These are phyloP conservation scores for Penicillium sp. DNA, from an alignment of 2,329 filamentous ascomycete species.

Conservation along the genomic window DNA sequence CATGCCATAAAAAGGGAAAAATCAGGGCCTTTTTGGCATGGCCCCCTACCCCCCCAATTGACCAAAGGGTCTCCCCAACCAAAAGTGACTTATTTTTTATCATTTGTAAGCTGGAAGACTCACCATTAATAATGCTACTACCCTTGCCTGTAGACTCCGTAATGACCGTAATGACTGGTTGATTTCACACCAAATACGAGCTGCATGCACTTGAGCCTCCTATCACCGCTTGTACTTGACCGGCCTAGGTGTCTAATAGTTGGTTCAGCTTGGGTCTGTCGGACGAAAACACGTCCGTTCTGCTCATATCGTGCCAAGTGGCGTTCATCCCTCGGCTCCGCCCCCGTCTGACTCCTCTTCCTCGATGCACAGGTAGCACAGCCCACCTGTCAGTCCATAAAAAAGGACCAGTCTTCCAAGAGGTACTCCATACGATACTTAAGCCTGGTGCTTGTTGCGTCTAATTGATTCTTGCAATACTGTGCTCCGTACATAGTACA, in stretches of 20 bases:
- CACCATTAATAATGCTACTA: no score
- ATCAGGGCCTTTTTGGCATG: neutral
- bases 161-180: no score
- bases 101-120: no score
- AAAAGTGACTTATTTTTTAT: no score
- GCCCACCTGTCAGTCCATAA: neutral
- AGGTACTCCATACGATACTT: neutral
- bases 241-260: neutral
- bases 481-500: neutral
- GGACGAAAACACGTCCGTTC: neutral
- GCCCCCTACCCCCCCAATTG: no score
- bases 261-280: neutral
- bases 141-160: no score
- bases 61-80: no score
- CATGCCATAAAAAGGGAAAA: neutral
- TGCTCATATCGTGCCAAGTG: neutral
- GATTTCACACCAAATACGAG: neutral
- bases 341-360: neutral
- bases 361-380: constrained; percentile 1
- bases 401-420: neutral
- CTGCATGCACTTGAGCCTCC: constrained; percentile 4
- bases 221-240: neutral
- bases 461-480: neutral
- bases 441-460: neutral
- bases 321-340: neutral